phyloP scores from a whole-genome alignment of 306 rosid species.

The Delonix regia region DNA sequence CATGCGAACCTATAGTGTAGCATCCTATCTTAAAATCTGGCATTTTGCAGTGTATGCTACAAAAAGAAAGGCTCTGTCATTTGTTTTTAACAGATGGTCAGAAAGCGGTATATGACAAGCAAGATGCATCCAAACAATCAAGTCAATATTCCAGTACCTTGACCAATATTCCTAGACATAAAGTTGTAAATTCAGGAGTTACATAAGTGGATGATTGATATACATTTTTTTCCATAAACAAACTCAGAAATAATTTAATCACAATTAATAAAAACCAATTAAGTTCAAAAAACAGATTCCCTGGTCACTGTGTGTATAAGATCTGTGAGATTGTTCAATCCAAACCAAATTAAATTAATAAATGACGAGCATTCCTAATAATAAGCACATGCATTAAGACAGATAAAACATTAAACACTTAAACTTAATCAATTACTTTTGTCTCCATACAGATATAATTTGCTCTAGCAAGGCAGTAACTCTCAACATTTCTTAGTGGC shows the following conservation, averaged over 20 bases:
- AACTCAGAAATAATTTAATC: background rate
- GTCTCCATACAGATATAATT: background rate
- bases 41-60: background rate
- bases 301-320: background rate
- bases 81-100: background rate
- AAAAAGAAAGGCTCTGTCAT: conserved; percentile 17
- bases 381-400: background rate
- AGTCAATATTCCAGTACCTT: background rate
- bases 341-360: background rate
- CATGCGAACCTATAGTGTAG: conserved; percentile 21
- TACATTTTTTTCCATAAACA: background rate
- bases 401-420: background rate
- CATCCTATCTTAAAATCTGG: conserved; percentile 8
- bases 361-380: background rate
- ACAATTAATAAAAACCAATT: background rate
- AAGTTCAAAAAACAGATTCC: background rate
- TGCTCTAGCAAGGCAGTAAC: background rate
- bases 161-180: background rate
- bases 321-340: background rate
- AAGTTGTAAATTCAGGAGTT: background rate
- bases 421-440: background rate
- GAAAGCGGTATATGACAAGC: background rate
- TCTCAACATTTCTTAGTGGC: background rate
- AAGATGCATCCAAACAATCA: background rate
- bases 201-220: background rate